Evolutionary conservation across 306 rosid genomes (phyloP).

Genomic region (Gastrolobium villosum): DNA sequence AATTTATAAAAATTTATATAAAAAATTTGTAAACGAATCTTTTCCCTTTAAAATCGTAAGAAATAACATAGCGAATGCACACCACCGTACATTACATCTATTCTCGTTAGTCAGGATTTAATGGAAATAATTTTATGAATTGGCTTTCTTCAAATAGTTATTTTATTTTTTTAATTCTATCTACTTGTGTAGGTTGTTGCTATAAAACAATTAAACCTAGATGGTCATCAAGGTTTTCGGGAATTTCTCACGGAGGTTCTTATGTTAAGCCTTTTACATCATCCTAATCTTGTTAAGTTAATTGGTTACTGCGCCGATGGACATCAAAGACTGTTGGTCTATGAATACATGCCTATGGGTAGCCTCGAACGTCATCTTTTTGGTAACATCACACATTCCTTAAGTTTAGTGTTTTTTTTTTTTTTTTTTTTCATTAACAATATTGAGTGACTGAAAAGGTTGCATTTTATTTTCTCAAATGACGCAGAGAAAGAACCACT

Average conservation of each 20-base stretch:
- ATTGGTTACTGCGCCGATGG: slow-evolving; percentile 88
- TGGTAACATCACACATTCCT: slow-evolving; percentile 48
- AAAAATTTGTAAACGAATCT: too few relatives aligned
- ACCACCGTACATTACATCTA: too few relatives aligned
- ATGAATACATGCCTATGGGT: slow-evolving; percentile 73
- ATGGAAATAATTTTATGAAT: too few relatives aligned
- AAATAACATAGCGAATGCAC: too few relatives aligned
- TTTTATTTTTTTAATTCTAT: neutral
- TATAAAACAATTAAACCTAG: slow-evolving; percentile 75
- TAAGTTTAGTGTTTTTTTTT: too few relatives aligned
- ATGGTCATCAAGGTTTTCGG: slow-evolving; percentile 79
- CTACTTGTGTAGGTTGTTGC: slow-evolving; percentile 68
- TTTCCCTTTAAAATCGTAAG: too few relatives aligned
- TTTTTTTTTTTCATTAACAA: too few relatives aligned
- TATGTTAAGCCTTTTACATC: slow-evolving; percentile 83
- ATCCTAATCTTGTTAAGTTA: slow-evolving; percentile 81
- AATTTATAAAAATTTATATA: too few relatives aligned
- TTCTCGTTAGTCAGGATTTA: too few relatives aligned
- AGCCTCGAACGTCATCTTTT: slow-evolving; percentile 82
- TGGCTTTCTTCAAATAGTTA: too few relatives aligned
- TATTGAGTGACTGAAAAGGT: too few relatives aligned
- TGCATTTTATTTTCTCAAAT: too few relatives aligned
- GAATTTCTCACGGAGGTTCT: slow-evolving; percentile 88
- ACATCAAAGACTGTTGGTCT: slow-evolving; percentile 86
- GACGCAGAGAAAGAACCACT: slow-evolving; percentile 52